Evolutionary conservation across 352 stramenopile genomes (phyloP).

Genomic region (Globisporangium paddicum): DNA sequence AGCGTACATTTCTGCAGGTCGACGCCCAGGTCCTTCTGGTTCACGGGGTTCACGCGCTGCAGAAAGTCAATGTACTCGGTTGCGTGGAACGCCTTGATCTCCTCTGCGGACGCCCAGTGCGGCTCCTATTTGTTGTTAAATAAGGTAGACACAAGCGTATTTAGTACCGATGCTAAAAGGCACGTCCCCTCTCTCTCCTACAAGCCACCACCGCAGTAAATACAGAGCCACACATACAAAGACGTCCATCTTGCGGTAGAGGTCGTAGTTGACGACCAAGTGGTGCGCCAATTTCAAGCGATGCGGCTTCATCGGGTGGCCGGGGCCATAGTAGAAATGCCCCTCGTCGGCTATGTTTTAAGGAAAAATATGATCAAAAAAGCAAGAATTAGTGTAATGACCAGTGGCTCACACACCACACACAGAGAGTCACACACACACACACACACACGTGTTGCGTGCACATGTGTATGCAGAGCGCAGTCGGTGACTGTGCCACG

Average conservation of each 20-base stretch:
- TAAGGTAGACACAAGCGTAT: too few relatives aligned
- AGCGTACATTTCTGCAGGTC: constrained; percentile 92
- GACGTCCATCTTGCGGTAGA: constrained; percentile 99
- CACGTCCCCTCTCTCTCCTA: too few relatives aligned
- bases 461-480: neutral
- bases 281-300: constrained; percentile 99
- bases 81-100: constrained; percentile 99
- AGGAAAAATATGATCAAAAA: too few relatives aligned
- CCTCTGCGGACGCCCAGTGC: constrained; percentile 77
- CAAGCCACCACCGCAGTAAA: too few relatives aligned
- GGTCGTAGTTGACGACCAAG: constrained; percentile 99
- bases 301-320: constrained; percentile 94
- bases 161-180: too few relatives aligned
- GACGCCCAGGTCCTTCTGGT: constrained; percentile 82
- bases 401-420: too few relatives aligned
- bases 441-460: neutral
- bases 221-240: constrained; percentile 91
- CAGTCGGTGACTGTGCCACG: constrained; percentile 8
- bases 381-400: neutral
- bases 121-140: constrained; percentile 48
- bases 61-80: constrained; percentile 99
- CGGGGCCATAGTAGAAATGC: constrained; percentile 96
- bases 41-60: constrained; percentile 96
- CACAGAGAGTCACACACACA: neutral
- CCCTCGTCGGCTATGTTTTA: constrained; percentile 95